These are phyloP conservation scores for Fusarium beomiforme DNA, from an alignment of 2,329 filamentous ascomycete genomes.

Conservation along the genomic window DNA sequence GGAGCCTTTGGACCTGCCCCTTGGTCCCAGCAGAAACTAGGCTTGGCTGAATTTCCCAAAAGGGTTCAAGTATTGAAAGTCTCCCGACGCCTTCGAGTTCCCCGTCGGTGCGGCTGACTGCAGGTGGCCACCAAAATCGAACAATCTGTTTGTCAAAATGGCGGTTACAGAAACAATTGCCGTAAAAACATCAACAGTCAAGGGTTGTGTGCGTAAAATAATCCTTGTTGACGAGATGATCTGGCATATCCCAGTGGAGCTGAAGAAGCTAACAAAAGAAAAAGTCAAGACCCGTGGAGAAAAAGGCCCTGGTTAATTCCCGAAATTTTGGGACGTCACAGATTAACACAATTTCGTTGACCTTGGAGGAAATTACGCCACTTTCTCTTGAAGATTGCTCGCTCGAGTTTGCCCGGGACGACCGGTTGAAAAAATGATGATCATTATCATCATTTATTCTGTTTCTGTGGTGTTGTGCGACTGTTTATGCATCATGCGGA, in stretches of 20 bases:
- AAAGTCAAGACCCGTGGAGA: conserved; percentile 32
- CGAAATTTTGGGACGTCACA: conserved; percentile 36
- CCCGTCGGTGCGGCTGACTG: conserved; percentile 21
- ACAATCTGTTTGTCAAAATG: not conserved
- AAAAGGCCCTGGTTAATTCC: conserved; percentile 19
- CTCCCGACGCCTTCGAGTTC: conserved; percentile 21
- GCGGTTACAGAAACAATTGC: not conserved
- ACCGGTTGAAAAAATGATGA: conserved; percentile 10
- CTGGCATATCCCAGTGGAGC: conserved; percentile 16
- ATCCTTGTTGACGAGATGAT: conserved; percentile 19
- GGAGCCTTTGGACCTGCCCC: conserved; percentile 27
- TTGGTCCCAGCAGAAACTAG: conserved; percentile 33
- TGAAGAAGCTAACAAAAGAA: conserved; percentile 7
- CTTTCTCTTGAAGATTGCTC: conserved; percentile 13
- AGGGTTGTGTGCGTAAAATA: not conserved
- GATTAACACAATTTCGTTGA: conserved; percentile 19
- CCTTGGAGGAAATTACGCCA: conserved; percentile 29
- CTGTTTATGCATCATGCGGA: conserved; percentile 11
- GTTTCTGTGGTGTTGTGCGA: conserved; percentile 3
- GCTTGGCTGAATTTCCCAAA: conserved; percentile 28
- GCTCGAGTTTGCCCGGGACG: conserved; percentile 5
- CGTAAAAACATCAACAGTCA: not conserved
- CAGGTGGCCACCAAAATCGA: not conserved
- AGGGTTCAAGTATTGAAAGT: conserved; percentile 28
- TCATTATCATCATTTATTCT: conserved; percentile 1